phyloP scores from a whole-genome alignment of 192 early-diverging fungal genomes.

The Glomus cerebriforme region DNA sequence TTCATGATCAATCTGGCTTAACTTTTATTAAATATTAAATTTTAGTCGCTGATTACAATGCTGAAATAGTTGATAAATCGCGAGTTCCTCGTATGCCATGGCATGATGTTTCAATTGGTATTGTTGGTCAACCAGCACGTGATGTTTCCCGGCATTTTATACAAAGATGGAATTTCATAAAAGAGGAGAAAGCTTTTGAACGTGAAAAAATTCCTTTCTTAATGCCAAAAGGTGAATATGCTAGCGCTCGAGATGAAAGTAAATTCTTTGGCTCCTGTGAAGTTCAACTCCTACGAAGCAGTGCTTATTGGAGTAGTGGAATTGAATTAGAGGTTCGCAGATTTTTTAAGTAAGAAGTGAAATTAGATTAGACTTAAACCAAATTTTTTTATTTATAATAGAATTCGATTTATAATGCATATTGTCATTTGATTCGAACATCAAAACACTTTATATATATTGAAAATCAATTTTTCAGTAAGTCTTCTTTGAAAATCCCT shows the following conservation, averaged over 20 bases:
- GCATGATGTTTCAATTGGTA: conserved; percentile 82
- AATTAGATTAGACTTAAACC: not conserved
- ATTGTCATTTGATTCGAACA: conserved; percentile 69
- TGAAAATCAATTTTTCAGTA: conserved; percentile 94
- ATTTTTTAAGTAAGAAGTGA: not conserved
- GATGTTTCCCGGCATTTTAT: conserved; percentile 88
- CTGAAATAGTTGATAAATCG: conserved; percentile 47
- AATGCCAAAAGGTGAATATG: conserved; percentile 70
- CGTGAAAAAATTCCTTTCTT: conserved; percentile 66
- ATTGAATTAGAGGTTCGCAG: conserved; percentile 54
- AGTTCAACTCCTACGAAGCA: conserved; percentile 73
- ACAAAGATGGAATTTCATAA: conserved; percentile 90
- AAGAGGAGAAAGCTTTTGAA: conserved; percentile 63
- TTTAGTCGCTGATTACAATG: conserved; percentile 54
- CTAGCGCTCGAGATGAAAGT: conserved; percentile 2
- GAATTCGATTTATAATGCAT: conserved; percentile 84
- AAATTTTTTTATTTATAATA: conserved; percentile 33
- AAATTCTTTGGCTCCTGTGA: conserved; percentile 54
- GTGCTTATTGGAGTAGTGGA: conserved; percentile 71
- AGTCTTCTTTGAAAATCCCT: conserved; percentile 22
- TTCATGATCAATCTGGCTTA: not conserved
- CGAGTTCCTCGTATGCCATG: conserved; percentile 78
- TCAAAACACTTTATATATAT: conserved; percentile 91
- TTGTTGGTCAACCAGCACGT: conserved; percentile 75
- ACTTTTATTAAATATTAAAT: not conserved